These are phyloP conservation scores for Catunica adiposa DNA, from an alignment of 2,329 filamentous ascomycete species.

Conservation along the genomic window DNA sequence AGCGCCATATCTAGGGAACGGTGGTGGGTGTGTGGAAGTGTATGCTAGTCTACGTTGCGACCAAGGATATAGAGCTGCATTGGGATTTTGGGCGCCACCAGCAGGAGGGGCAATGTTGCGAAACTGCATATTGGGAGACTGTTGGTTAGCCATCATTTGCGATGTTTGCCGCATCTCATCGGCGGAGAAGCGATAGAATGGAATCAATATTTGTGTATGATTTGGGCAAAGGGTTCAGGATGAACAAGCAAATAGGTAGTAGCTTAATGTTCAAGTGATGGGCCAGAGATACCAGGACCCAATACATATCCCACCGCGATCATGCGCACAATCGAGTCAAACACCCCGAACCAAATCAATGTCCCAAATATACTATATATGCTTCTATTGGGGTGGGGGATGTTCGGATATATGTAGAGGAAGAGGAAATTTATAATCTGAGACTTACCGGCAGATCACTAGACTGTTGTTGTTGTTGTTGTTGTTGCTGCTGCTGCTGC, in stretches of 20 bases:
- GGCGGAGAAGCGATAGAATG: neutral
- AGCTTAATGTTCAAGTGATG: neutral
- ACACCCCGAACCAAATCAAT: neutral
- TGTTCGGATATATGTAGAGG: neutral
- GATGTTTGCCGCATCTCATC: neutral
- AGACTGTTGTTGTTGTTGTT: conserved; percentile 18
- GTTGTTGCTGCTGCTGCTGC: conserved; percentile 16
- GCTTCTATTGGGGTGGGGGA: neutral
- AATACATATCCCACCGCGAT: neutral
- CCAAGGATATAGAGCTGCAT: conserved; percentile 85
- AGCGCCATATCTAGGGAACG: conserved; percentile 91
- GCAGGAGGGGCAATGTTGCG: conserved; percentile 32
- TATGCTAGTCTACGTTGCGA: conserved; percentile 80
- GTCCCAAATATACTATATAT: too few relatives aligned
- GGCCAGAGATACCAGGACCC: neutral
- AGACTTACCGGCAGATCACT: conserved; percentile 28
- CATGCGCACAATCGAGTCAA: too few relatives aligned
- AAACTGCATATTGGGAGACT: conserved; percentile 24
- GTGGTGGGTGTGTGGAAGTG: conserved; percentile 62
- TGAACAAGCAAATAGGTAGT: too few relatives aligned
- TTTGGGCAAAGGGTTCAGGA: too few relatives aligned
- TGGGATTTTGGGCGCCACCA: conserved; percentile 33
- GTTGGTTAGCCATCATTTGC: neutral
- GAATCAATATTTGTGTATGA: neutral
- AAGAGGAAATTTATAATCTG: neutral